Base-by-base conservation (phyloP, 345 rosid genomes). In the Aquilaria sinensis region DNA sequence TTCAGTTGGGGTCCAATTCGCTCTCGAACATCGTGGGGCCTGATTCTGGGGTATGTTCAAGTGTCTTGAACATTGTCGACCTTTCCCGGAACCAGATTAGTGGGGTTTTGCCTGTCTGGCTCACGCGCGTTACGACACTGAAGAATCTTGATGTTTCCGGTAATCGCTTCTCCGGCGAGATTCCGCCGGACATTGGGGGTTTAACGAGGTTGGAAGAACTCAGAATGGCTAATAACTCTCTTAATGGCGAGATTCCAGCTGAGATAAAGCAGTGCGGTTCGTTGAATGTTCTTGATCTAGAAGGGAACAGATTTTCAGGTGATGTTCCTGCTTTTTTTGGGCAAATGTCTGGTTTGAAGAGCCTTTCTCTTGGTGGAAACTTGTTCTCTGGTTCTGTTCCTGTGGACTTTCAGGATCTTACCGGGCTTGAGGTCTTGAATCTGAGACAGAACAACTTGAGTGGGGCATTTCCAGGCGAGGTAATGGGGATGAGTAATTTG, bases 91-190 rank as follows among this genome's bases (percentile, higher is more conserved):
- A 90, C 60, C 75, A 56, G 46, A 83, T 93, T 45, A 47, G 64
- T 5, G 87, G 92, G 5, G 72, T 12, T 48, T 85, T 94, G 55
- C 97, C 99, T 10, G 29, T 57, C 30, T 90, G 99, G 96, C 64
- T 90, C 57, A 75, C 89, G 0, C 53, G 58, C 12, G 64, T 88
- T 3, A 37, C 68, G 16, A 75, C 84, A 1, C 51, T 90, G 58
- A 78, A 69, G 12, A 59, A 60, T 63, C 72, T 94, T 57, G 96
- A 90, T 74, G 60, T 90, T 66, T 94, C 99, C 0, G 74, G 84
- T 45, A 94, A 90, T 65, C 68, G 68, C 14, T 78, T 93, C 61
- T 77, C 94, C 41, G 96, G 97, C 29, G 65, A 66, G 54, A 70
- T 88, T 68, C 96, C 95, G 2, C 58, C 58, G 31, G 86, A 78